A percentile compares a stretch with the other conserved stretches of the same genome.
These are phyloP conservation scores for Saturnispora mendoncae DNA, from an alignment of 805 yeast genomes.

Conservation along the genomic window DNA sequence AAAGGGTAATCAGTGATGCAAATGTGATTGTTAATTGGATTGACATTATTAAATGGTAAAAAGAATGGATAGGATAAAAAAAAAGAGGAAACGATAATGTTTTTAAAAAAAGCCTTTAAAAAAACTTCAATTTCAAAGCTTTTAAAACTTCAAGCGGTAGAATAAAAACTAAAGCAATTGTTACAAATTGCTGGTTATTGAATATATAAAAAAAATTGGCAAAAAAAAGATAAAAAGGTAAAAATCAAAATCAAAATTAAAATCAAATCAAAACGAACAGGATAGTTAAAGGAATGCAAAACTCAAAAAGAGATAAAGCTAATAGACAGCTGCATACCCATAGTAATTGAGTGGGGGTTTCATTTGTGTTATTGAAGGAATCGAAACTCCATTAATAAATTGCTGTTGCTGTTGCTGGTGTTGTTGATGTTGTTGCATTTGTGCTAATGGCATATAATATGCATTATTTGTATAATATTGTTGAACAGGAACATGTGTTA, in stretches of 20 bases:
- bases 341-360: constrained; percentile 1
- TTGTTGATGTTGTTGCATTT: not conserved
- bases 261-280: constrained; percentile 1
- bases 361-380: not conserved
- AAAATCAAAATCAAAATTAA: not conserved
- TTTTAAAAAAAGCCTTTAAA: not conserved
- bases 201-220: not conserved
- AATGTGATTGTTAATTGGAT: constrained; percentile 30
- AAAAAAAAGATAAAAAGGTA: not conserved
- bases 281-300: no score
- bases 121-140: not conserved
- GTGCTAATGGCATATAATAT: not conserved
- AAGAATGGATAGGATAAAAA: not conserved
- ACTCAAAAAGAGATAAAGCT: not conserved
- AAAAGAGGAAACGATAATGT: not conserved
- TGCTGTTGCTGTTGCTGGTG: no score
- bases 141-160: no score
- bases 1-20: constrained; percentile 35
- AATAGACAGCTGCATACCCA: constrained; percentile 8
- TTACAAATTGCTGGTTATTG: not conserved
- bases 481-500: no score
- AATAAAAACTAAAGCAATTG: not conserved
- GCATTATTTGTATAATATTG: no score
- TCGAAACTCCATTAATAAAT: not conserved
- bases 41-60: constrained; percentile 19